Base-by-base conservation (phyloP, 2,329 filamentous ascomycete species). In the Nemania abortiva region DNA sequence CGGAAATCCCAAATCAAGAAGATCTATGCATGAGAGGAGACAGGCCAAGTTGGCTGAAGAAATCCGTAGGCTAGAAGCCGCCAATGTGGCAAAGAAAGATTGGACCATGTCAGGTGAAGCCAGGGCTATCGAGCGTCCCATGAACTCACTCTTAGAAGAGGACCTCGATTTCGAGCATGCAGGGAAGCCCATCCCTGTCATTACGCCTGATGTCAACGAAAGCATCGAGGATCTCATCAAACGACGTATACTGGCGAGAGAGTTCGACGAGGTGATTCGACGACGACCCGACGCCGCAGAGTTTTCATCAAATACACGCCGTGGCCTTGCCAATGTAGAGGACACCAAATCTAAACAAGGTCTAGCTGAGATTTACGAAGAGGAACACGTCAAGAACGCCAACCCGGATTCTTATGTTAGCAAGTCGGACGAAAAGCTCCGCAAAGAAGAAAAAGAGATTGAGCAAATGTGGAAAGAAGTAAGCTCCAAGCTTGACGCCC, bases 121-220 rank as follows among this genome's bases (percentile, higher is more conserved):
- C 4, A 87, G 90, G 57, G 95, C 93, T 1, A 86, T 86, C 0
- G 93, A 96, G 74, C 89, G 96, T 42, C 96, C 96, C 0, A 79
- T 94, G 63, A 98, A 99, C 83, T 98, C 95, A 0, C 87, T 99
- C 2, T 88, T 99, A 0, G 95, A 98, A 78, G 90, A 98, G 82
- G 94, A 98, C 76, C 87, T 99, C 29, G 95, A 98, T 73, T 99
- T 98, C 78, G 96, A 99, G 82, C 90, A 97, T 75, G 90, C 93
- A 24, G 96, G 96, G 77, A 99, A 98, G 80, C 95, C 96, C 0
- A 92, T 98, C 0, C 94, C 95, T 1, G 92, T 98, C 69, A 94
- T 98, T 79, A 98, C 96, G 0, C 91, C 93, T 50, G 95, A 98
- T 80, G 87, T 97, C 49, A 97, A 90, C 63, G 95, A 98, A 80